Percentiles rank a stretch among this genome's conserved stretches.
These are phyloP conservation scores for Phytophthora tentaculata DNA, from an alignment of 352 stramenopile species.

Conservation along the genomic window DNA sequence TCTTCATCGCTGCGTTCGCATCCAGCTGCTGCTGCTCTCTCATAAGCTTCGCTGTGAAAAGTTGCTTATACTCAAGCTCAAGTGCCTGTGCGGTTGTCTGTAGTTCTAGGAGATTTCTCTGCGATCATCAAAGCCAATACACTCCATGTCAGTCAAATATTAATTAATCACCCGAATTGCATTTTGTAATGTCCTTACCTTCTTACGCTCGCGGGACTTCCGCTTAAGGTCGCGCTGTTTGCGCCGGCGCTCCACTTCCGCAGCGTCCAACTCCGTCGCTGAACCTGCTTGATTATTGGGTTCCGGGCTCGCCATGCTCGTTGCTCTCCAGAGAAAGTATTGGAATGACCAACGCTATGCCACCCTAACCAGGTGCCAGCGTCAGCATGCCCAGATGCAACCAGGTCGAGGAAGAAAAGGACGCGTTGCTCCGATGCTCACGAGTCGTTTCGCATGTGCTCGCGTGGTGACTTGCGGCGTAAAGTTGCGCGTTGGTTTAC, in stretches of 20 bases:
- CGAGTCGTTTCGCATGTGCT: conserved; percentile 39
- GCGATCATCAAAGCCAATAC: conserved; percentile 1
- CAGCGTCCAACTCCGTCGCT: conserved; percentile 22
- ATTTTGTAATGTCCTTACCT: conserved; percentile 31
- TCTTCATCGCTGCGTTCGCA: conserved; percentile 15
- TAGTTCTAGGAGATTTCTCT: conserved; percentile 45
- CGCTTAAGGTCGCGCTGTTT: conserved; percentile 57
- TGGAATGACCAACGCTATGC: conserved; percentile 34
- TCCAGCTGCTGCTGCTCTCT: conserved; percentile 32
- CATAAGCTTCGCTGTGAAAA: conserved; percentile 38
- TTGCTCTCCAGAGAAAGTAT: conserved; percentile 31
- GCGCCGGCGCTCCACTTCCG: conserved; percentile 43
- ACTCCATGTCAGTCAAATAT: neutral
- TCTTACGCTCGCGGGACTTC: conserved; percentile 52
- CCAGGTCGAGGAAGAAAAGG: conserved; percentile 37
- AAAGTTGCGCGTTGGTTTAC: conserved; percentile 36
- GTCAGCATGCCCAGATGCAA: conserved; percentile 41
- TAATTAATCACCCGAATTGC: no score
- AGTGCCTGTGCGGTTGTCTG: conserved; percentile 44
- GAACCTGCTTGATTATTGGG: conserved; percentile 15
- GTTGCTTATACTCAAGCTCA: conserved; percentile 49
- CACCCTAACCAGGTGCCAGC: conserved; percentile 23
- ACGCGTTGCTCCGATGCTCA: conserved; percentile 31
- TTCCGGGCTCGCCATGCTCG: conserved; percentile 35
- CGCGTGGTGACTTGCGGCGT: conserved; percentile 17